Percentiles rank a stretch among this genome's conserved stretches.
Conservation (phyloP, 2,329 filamentous ascomycete genomes). For the Achaetomium macrosporum region DNA sequence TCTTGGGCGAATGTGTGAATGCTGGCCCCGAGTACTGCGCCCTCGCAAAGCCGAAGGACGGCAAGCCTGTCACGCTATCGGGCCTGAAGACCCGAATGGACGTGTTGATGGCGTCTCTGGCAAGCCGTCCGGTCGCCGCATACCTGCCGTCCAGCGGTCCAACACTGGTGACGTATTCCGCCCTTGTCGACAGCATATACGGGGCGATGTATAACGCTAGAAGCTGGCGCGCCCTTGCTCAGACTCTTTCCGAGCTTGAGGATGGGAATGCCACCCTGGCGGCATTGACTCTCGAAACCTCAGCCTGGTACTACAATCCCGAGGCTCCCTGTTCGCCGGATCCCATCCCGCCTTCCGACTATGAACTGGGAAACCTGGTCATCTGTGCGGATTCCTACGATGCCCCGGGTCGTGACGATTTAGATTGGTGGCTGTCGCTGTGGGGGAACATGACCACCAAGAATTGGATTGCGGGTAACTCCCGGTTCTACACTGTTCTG, state of each 20-base stretch:
- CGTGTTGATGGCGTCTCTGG: constrained; percentile 33
- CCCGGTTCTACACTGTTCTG: constrained; percentile 39
- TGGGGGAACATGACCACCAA: constrained; percentile 43
- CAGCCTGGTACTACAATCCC: constrained; percentile 39
- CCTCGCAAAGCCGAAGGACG: constrained; percentile 32
- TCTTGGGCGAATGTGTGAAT: constrained; percentile 44
- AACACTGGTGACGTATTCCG: constrained; percentile 41
- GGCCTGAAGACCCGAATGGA: constrained; percentile 37
- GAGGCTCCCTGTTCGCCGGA: constrained; percentile 27
- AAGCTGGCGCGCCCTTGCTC: constrained; percentile 38
- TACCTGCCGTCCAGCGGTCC: constrained; percentile 37
- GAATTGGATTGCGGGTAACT: constrained; percentile 44
- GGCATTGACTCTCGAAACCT: constrained; percentile 33
- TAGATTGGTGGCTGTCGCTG: constrained; percentile 41
- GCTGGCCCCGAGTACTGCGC: constrained; percentile 43
- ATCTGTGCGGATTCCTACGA: constrained; percentile 44
- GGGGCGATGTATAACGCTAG: constrained; percentile 37
- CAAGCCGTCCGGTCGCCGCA: constrained; percentile 33
- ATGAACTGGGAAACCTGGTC: constrained; percentile 38
- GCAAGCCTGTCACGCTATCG: constrained; percentile 30
- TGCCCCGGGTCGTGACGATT: constrained; percentile 34
- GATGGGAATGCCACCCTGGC: constrained; percentile 40
- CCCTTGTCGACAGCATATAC: constrained; percentile 37
- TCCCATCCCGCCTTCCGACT: constrained; percentile 29
- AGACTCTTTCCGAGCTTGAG: constrained; percentile 40